These are phyloP conservation scores for Mrakia blollopis DNA, from an alignment of 768 basidiomycete genomes.

Conservation along the genomic window DNA sequence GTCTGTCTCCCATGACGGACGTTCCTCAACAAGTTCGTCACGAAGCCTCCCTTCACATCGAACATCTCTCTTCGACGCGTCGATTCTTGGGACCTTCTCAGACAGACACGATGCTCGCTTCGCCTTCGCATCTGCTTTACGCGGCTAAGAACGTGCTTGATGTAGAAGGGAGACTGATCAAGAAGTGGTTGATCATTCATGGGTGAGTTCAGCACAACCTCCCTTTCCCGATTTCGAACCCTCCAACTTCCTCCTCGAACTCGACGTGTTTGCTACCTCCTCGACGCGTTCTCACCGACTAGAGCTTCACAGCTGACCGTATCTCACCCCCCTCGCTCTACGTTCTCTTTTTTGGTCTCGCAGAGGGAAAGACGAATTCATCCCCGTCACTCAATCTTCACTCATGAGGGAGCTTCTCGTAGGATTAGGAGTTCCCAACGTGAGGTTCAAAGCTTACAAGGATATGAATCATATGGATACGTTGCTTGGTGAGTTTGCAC, in stretches of 20 bases:
- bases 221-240: no score
- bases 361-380: conserved; percentile 20
- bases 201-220: not conserved
- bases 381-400: conserved; percentile 13
- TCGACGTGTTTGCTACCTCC: no score
- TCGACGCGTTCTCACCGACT: no score
- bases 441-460: conserved; percentile 14
- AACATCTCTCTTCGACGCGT: conserved; percentile 23
- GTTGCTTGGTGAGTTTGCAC: not conserved
- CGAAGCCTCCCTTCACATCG: conserved; percentile 22
- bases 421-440: conserved; percentile 15
- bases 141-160: conserved; percentile 26
- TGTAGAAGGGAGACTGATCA: not conserved
- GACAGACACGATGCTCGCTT: conserved; percentile 26
- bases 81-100: conserved; percentile 27
- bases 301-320: not conserved
- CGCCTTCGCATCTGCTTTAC: conserved; percentile 16
- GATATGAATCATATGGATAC: conserved; percentile 19
- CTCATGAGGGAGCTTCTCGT: conserved; percentile 24
- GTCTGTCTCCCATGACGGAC: conserved; percentile 12
- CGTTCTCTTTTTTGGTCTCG: not conserved
- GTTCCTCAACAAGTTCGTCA: conserved; percentile 21
- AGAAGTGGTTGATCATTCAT: conserved; percentile 22
- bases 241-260: not conserved
- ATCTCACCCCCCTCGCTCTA: no score